A percentile compares a stretch with the other conserved stretches of the same genome.
Conservation (phyloP, 768 basidiomycete species). For the Paxillus involutus region DNA sequence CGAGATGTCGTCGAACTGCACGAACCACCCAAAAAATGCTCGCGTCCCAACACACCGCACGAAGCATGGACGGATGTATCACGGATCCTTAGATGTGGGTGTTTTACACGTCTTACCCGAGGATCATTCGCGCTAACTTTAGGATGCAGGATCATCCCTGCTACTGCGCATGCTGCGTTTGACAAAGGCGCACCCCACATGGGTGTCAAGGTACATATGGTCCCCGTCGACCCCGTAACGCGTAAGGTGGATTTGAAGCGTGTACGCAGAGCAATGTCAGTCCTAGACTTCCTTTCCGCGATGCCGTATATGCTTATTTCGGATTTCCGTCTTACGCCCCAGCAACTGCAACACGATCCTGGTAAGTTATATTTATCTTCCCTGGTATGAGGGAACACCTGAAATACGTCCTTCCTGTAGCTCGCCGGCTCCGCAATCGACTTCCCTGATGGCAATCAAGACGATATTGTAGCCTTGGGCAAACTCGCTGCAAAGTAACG, state of each 20-base stretch:
- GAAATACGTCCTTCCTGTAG: constrained; percentile 34
- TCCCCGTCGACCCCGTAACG: constrained; percentile 78
- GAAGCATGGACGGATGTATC: constrained; percentile 44
- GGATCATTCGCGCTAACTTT: too few species aligned
- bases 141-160: constrained; percentile 67
- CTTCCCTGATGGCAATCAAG: constrained; percentile 85
- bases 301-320: constrained; percentile 1
- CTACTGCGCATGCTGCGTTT: constrained; percentile 91
- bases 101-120: too few species aligned
- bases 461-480: constrained; percentile 80
- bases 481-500: constrained; percentile 66
- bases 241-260: constrained; percentile 75
- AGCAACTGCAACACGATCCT: constrained; percentile 90
- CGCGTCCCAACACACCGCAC: constrained; percentile 42
- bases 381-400: neutral
- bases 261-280: constrained; percentile 87
- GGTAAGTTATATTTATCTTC: constrained; percentile 37
- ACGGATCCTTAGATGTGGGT: too few species aligned
- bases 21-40: constrained; percentile 45
- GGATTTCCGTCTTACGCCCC: neutral
- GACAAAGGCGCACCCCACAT: constrained; percentile 91
- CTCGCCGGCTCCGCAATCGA: constrained; percentile 85
- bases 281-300: constrained; percentile 7
- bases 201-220: constrained; percentile 82
- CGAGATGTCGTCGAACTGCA: constrained; percentile 17